Conservation (phyloP, 2,329 filamentous ascomycete genomes). For the Fusarium circinatum region DNA sequence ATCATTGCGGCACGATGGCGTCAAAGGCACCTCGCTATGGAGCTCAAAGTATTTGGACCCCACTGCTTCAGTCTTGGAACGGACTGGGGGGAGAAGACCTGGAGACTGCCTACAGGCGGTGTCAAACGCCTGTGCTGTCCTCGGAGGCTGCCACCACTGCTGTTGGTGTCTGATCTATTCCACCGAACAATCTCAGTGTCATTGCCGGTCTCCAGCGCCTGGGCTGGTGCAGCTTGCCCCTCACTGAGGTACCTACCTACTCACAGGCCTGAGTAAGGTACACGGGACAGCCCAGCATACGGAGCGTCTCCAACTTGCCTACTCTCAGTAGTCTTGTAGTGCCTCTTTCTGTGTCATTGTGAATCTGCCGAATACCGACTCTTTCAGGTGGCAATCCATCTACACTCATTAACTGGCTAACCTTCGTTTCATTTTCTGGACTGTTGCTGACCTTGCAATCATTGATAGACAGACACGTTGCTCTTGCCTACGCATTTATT, state of each 20-base stretch:
- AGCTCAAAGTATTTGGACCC: constrained; percentile 17
- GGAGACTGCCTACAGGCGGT: not conserved
- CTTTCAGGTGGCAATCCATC: constrained; percentile 8
- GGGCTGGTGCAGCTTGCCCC: constrained; percentile 23
- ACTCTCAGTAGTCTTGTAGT: constrained; percentile 17
- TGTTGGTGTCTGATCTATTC: not conserved
- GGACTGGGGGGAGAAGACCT: not conserved
- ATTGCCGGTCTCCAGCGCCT: not conserved
- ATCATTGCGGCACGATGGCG: constrained; percentile 26
- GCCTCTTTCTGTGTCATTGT: not conserved
- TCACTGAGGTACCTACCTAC: constrained; percentile 11
- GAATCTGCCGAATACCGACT: constrained; percentile 4
- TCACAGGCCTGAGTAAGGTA: constrained; percentile 14
- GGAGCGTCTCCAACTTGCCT: constrained; percentile 11
- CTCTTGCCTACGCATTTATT: constrained; percentile 8
- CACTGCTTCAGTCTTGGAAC: constrained; percentile 18
- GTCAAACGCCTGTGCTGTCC: constrained; percentile 1
- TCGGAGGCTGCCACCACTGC: not conserved
- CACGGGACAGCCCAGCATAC: not conserved
- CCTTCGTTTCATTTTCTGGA: not conserved
- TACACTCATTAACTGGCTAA: constrained; percentile 6
- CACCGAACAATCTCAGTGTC: not conserved
- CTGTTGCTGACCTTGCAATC: constrained; percentile 21
- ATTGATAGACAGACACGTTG: constrained; percentile 30
- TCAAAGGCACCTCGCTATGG: constrained; percentile 23